Evolutionary conservation across 345 rosid genomes (phyloP).

Genomic region (Draba incana): DNA sequence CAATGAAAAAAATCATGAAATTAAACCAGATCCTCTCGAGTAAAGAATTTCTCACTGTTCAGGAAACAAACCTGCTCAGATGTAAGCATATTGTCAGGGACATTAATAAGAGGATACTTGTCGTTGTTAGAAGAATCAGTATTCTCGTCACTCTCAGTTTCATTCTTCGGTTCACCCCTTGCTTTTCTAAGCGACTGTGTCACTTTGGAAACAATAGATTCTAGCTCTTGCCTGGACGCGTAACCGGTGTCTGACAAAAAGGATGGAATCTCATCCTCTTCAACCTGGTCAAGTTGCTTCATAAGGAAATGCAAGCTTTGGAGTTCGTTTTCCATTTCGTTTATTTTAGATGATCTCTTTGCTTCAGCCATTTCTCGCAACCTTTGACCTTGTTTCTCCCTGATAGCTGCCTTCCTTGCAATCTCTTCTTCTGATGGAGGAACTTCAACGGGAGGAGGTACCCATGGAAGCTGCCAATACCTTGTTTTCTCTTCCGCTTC

Average conservation of each 20-base stretch:
- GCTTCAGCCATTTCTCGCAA: conserved; percentile 98
- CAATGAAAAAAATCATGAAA: conserved; percentile 7
- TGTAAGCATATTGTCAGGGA: conserved; percentile 80
- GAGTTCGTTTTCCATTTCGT: conserved; percentile 80
- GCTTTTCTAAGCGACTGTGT: conserved; percentile 76
- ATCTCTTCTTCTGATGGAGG: conserved; percentile 98
- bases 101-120: conserved; percentile 71
- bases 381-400: conserved; percentile 92
- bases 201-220: conserved; percentile 59
- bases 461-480: conserved; percentile 97
- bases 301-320: conserved; percentile 81
- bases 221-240: conserved; percentile 81
- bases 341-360: conserved; percentile 80
- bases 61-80: conserved; percentile 68
- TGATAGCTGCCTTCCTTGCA: conserved; percentile 92
- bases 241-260: conserved; percentile 85
- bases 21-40: conserved; percentile 3
- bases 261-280: conserved; percentile 59
- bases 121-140: conserved; percentile 55
- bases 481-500: conserved; percentile 91
- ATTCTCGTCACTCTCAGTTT: conserved; percentile 76
- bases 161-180: conserved; percentile 80
- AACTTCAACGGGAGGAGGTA: conserved; percentile 83
- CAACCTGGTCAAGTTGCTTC: conserved; percentile 80
- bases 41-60: conserved; percentile 1